phyloP scores from a whole-genome alignment of 192 early-diverging fungal species.

The Podila minutissima region DNA sequence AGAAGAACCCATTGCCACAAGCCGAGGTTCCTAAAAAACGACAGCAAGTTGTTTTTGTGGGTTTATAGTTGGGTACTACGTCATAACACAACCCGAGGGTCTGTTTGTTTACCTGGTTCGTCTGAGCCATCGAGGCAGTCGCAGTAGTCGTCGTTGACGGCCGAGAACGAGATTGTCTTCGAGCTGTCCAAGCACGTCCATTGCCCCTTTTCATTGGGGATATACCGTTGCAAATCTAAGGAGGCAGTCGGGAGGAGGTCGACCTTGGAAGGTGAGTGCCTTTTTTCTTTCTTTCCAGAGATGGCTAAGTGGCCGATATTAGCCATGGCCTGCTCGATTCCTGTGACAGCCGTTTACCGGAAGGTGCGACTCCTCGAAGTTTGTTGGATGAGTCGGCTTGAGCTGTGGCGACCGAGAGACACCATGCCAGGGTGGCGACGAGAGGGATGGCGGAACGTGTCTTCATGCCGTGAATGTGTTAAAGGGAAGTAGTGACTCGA shows the following conservation, averaged over 20 bases:
- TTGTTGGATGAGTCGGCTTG: neutral
- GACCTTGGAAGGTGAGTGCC: too few species aligned
- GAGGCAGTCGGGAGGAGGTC: too few species aligned
- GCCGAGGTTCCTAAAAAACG: conserved; percentile 84
- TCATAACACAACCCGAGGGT: neutral
- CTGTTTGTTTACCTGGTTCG: conserved; percentile 77
- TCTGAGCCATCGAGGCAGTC: conserved; percentile 96
- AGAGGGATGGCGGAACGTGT: conserved; percentile 12
- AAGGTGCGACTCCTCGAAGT: conserved; percentile 32
- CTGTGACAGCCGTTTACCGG: conserved; percentile 5
- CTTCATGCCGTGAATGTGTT: conserved; percentile 15
- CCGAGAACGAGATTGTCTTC: conserved; percentile 68
- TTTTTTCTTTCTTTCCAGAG: neutral
- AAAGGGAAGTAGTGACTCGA: neutral
- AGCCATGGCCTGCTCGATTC: too few species aligned
- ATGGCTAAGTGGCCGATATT: neutral
- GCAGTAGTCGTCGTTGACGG: conserved; percentile 98
- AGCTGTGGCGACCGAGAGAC: conserved; percentile 13
- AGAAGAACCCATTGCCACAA: conserved; percentile 81
- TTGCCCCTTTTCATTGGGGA: conserved; percentile 9
- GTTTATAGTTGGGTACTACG: neutral
- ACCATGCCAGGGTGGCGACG: conserved; percentile 21
- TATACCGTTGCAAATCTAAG: conserved; percentile 16
- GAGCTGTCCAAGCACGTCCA: conserved; percentile 84
- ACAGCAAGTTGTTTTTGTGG: neutral